These are phyloP conservation scores for Heimioporus sp. DNA, from an alignment of 768 basidiomycete species.

Conservation along the genomic window DNA sequence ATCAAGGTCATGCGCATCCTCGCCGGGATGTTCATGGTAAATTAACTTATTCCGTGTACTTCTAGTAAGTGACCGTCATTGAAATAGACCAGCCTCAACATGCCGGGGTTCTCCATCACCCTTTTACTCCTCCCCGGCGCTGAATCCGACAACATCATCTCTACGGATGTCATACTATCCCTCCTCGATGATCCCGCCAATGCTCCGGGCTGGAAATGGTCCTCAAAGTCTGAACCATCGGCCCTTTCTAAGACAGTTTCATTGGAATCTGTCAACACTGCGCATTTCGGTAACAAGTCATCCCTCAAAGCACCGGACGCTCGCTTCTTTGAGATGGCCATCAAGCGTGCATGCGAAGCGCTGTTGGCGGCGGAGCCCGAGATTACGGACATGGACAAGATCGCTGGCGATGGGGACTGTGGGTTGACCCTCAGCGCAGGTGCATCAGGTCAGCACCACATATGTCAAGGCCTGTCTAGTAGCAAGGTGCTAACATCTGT, in stretches of 20 bases:
- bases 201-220: slow-evolving; percentile 88
- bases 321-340: slow-evolving; percentile 48
- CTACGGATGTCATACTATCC: slow-evolving; percentile 48
- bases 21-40: slow-evolving; percentile 84
- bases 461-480: not conserved
- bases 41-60: slow-evolving; percentile 8
- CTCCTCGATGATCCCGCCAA: slow-evolving; percentile 67
- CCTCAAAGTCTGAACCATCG: slow-evolving; percentile 44
- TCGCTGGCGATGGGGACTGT: slow-evolving; percentile 89
- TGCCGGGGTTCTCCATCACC: slow-evolving; percentile 90
- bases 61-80: not conserved
- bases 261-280: slow-evolving; percentile 10
- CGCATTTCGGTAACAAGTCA: slow-evolving; percentile 1
- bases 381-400: slow-evolving; percentile 87
- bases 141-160: slow-evolving; percentile 37
- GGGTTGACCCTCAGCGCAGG: slow-evolving; percentile 73
- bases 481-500: too few species aligned
- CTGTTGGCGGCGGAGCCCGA: slow-evolving; percentile 81
- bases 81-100: slow-evolving; percentile 79
- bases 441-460: slow-evolving; percentile 52
- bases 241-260: slow-evolving; percentile 12
- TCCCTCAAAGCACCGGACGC: slow-evolving; percentile 42
- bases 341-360: slow-evolving; percentile 60
- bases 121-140: slow-evolving; percentile 68
- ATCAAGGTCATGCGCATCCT: slow-evolving; percentile 63